A percentile compares a stretch with the other conserved stretches of the same genome.
Evolutionary conservation across 805 yeast genomes (phyloP).

Genomic region (Yamadazyma akitaensis): DNA sequence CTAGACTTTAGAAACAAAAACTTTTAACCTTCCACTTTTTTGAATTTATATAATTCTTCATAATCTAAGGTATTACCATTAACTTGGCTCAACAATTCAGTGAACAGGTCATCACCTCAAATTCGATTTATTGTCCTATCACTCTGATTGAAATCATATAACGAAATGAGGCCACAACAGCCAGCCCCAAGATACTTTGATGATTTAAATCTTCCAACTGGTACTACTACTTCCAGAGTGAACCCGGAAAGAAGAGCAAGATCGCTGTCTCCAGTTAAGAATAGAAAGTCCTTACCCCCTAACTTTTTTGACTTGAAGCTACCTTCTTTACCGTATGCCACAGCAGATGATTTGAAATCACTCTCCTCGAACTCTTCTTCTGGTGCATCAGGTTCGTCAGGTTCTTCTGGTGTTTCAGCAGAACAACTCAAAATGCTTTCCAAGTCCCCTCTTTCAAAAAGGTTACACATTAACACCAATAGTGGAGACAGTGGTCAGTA

Average conservation of each 20-base stretch:
- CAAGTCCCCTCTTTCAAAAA: slow-evolving; percentile 33
- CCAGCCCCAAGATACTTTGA: slow-evolving; percentile 2
- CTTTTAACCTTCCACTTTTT: not conserved
- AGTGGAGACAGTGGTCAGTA: slow-evolving; percentile 21
- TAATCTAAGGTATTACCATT: not conserved
- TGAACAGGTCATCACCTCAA: not conserved
- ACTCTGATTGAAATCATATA: not conserved
- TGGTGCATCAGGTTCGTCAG: slow-evolving; percentile 4
- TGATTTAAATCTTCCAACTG: slow-evolving; percentile 5
- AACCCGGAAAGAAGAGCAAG: slow-evolving; percentile 23
- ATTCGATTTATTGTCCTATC: not conserved
- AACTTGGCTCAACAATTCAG: not conserved
- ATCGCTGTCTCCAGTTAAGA: slow-evolving; percentile 35
- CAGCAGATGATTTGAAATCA: slow-evolving; percentile 24
- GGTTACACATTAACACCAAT: slow-evolving; percentile 30
- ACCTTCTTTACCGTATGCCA: slow-evolving; percentile 19
- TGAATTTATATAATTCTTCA: not conserved
- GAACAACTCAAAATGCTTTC: slow-evolving; percentile 21
- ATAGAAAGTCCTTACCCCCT: slow-evolving; percentile 23
- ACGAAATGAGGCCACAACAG: slow-evolving; percentile 1
- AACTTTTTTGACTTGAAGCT: slow-evolving; percentile 19
- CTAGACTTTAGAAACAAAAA: not conserved
- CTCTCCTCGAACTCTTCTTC: slow-evolving; percentile 21
- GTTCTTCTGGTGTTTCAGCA: slow-evolving; percentile 4
- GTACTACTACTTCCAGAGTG: not conserved